Evolutionary conservation across 768 basidiomycete genomes (phyloP).

Genomic region (Lentinula lateritia): DNA sequence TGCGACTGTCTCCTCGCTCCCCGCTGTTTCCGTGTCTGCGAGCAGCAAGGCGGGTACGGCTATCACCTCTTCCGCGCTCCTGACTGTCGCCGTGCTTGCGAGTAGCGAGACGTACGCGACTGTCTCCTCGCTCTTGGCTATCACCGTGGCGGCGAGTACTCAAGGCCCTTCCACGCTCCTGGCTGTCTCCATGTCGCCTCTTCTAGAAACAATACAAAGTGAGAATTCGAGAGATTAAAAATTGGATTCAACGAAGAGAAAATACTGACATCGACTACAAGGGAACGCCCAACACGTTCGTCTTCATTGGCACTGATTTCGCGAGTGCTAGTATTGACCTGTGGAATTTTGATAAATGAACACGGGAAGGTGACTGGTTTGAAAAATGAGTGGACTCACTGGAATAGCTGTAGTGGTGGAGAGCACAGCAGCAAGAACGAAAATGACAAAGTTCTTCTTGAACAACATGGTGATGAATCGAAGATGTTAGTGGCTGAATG

Average conservation of each 20-base stretch:
- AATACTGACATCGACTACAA: background rate
- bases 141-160: background rate
- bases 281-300: background rate
- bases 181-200: conserved; percentile 5
- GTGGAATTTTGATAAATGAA: background rate
- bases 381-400: conserved; percentile 15
- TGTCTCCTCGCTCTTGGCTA: background rate
- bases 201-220: background rate
- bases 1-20: background rate
- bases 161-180: background rate
- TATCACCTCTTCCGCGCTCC: background rate
- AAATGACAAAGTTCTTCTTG: conserved; percentile 27
- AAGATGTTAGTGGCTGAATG: background rate
- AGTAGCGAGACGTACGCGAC: background rate
- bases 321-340: background rate
- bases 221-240: background rate
- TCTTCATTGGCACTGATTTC: background rate
- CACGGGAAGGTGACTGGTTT: background rate
- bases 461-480: conserved; percentile 21
- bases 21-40: background rate
- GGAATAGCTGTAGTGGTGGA: conserved; percentile 23
- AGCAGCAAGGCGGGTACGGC: background rate
- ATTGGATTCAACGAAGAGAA: background rate
- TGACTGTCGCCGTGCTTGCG: background rate
- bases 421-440: conserved; percentile 27